Evolutionary conservation across 176 grass and related monocot genomes (phyloP).

Genomic region (Cymbopogon citratus): DNA sequence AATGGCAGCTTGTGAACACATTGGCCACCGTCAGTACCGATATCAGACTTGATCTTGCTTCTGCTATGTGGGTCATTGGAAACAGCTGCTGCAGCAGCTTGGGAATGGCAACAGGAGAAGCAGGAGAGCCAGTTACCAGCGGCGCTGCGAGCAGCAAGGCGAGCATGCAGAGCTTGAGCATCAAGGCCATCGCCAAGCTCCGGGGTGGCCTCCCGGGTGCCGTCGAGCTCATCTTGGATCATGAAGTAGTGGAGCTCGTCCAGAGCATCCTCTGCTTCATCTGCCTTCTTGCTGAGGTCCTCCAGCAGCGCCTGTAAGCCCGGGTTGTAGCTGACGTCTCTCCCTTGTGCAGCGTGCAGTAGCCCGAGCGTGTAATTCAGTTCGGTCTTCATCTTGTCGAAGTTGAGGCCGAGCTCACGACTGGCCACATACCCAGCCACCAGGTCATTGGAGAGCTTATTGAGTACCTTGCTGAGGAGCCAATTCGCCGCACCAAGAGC

Average conservation of each 20-base stretch:
- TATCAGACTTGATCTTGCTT: not conserved
- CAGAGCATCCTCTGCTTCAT: slow-evolving; percentile 12
- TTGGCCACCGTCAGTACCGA: too few species aligned
- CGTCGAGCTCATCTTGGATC: slow-evolving; percentile 21
- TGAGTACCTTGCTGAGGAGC: not conserved
- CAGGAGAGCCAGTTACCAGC: slow-evolving; percentile 7
- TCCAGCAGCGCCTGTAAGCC: not conserved
- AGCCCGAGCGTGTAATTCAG: not conserved
- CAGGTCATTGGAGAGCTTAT: not conserved
- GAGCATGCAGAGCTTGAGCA: not conserved
- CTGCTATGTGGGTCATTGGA: not conserved
- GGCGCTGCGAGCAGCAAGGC: not conserved
- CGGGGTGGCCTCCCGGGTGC: not conserved
- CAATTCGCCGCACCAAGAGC: not conserved
- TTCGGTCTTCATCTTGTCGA: not conserved
- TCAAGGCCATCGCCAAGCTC: not conserved
- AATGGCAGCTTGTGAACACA: too few species aligned
- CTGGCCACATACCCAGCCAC: not conserved
- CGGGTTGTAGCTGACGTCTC: not conserved
- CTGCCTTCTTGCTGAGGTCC: not conserved
- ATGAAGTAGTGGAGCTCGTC: slow-evolving; percentile 31
- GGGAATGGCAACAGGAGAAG: not conserved
- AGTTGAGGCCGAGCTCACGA: not conserved
- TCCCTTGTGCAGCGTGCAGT: not conserved
- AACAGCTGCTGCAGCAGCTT: not conserved